Evolutionary conservation across 495 filamentous ascomycete genomes (phyloP), one percentile per base, ranked within the genome.

Genomic region (Tuber aestivum): DNA sequence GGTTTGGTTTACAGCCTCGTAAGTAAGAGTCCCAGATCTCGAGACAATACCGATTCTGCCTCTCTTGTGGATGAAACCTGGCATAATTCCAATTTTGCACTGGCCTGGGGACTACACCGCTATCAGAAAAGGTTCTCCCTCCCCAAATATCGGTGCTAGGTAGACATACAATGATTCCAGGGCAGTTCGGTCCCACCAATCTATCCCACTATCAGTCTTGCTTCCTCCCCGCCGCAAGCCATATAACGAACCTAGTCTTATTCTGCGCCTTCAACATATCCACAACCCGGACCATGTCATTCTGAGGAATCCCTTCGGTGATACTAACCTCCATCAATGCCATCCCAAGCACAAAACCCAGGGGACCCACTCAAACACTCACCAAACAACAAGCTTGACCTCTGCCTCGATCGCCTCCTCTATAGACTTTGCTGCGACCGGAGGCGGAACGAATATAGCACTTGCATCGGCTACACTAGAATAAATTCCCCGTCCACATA

Each of bases 11-110:
- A 99, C 95, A 82, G 95, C 95, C 87, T 99, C 95, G 87, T 99
- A 99, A 78, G 95, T 99, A 73, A 99, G 90, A 77, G 95, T 99
- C 83, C 95, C 95, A 79, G 96, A 98, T 78, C 95, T 92, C 81
- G 94, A 97, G 85, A 99, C 95, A 85, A 99, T 98, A 84, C 95
- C 95, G 83, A 99, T 92, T 82, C 95, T 94, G 78, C 95, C 95
- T 83, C 95, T 93, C 90, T 99, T 97, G 89, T 99, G 95, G 87
- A 99, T 98, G 89, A 97, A 97, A 82, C 95, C 95, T 68, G 95
- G 95, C 95, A 99, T 99, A 87, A 99, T 99, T 83, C 95, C 95
- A 84, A 99, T 99, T 88, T 99, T 99, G 90, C 95, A 99, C 91
- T 97, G 95, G 77, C 95, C 95, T 69, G 89, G 89, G 9, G 81